phyloP scores from a whole-genome alignment of 2,329 filamentous ascomycete species.

The Alternaria viburni region DNA sequence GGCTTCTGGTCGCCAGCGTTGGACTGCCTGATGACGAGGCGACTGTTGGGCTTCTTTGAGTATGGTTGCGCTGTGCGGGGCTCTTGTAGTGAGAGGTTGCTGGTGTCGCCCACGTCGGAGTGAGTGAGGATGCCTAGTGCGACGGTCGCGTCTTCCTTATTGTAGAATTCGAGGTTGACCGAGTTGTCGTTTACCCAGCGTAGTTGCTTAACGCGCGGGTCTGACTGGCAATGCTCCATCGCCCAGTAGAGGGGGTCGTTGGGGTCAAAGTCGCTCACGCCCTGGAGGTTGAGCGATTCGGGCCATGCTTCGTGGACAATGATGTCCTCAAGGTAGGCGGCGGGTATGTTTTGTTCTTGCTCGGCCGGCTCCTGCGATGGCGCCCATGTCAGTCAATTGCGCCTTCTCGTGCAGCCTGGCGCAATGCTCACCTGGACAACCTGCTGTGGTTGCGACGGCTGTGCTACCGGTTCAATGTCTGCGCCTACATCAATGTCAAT shows the following conservation, averaged over 20 bases:
- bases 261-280: slow-evolving; percentile 81
- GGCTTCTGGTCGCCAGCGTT: slow-evolving; percentile 80
- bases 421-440: slow-evolving; percentile 20
- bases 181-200: slow-evolving; percentile 97
- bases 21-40: slow-evolving; percentile 75
- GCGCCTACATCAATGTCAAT: slow-evolving; percentile 45
- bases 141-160: slow-evolving; percentile 58
- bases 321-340: slow-evolving; percentile 43
- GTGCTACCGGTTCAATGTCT: slow-evolving; percentile 23
- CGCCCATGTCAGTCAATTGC: slow-evolving; percentile 11
- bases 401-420: slow-evolving; percentile 5
- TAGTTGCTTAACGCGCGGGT: slow-evolving; percentile 62
- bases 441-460: slow-evolving; percentile 27
- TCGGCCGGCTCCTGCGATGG: not conserved
- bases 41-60: slow-evolving; percentile 70
- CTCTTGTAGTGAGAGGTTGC: slow-evolving; percentile 60
- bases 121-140: slow-evolving; percentile 62
- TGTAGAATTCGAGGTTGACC: slow-evolving; percentile 81
- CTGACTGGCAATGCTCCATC: slow-evolving; percentile 66
- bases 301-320: slow-evolving; percentile 46
- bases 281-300: slow-evolving; percentile 81
- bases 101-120: slow-evolving; percentile 51
- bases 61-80: slow-evolving; percentile 73
- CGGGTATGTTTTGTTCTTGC: slow-evolving; percentile 31
- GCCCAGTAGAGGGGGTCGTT: slow-evolving; percentile 80